Conservation (phyloP, 805 yeast species). For the Pichia heedii region DNA sequence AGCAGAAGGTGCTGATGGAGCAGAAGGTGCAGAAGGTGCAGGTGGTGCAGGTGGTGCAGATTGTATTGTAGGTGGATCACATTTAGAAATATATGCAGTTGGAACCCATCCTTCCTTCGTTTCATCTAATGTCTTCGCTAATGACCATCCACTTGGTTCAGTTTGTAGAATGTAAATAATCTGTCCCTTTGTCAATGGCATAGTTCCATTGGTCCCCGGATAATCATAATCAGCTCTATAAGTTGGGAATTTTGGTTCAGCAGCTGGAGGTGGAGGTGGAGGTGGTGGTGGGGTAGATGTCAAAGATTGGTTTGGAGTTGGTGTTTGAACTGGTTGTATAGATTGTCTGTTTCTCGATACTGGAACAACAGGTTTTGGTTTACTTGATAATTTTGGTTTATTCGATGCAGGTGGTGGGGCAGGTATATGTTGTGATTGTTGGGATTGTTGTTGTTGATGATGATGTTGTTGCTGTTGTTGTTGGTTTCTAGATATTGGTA, state of each 20-base stretch:
- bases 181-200: constrained; percentile 71
- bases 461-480: neutral
- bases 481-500: constrained; percentile 24
- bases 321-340: constrained; percentile 22
- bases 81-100: constrained; percentile 70
- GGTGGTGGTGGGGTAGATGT: constrained; percentile 24
- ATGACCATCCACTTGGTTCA: constrained; percentile 89
- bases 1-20: constrained; percentile 29
- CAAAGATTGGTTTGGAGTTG: constrained; percentile 2
- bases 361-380: constrained; percentile 17
- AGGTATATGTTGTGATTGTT: constrained; percentile 3
- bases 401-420: constrained; percentile 6
- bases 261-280: constrained; percentile 65
- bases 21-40: constrained; percentile 33
- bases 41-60: no score
- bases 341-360: constrained; percentile 16
- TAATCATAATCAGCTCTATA: constrained; percentile 83
- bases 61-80: constrained; percentile 36
- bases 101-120: constrained; percentile 95
- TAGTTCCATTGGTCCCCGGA: constrained; percentile 77
- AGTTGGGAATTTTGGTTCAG: constrained; percentile 61
- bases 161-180: constrained; percentile 62
- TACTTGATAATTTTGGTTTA: constrained; percentile 8
- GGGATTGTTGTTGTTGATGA: constrained; percentile 1
- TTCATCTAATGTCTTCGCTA: constrained; percentile 72